Conservation (phyloP, 1,284 basidiomycete species). For the Trichosporon sp. region DNA sequence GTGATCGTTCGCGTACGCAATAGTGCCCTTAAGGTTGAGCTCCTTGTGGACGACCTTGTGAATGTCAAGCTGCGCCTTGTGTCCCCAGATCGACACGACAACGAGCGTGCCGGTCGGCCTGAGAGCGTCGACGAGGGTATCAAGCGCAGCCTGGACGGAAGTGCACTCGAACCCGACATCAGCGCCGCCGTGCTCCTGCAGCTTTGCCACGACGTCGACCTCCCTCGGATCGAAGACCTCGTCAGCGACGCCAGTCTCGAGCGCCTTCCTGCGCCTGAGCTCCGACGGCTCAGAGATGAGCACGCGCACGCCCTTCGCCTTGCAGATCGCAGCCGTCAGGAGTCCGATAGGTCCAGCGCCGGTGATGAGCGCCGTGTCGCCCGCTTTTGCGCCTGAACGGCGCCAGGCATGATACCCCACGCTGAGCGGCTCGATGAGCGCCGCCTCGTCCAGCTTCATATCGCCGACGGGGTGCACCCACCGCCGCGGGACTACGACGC, state of each 20-base stretch:
- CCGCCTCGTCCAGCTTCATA: slow-evolving; percentile 17
- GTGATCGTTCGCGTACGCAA: slow-evolving; percentile 16
- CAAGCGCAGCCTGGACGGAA: slow-evolving; percentile 14
- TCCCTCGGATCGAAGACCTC: slow-evolving; percentile 13
- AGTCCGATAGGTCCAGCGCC: slow-evolving; percentile 19
- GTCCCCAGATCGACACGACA: slow-evolving; percentile 15
- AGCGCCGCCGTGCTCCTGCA: slow-evolving; percentile 5
- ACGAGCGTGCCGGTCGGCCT: slow-evolving; percentile 14
- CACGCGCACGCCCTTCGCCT: slow-evolving; percentile 14
- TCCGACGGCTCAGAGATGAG: slow-evolving; percentile 14
- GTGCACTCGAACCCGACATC: slow-evolving; percentile 20
- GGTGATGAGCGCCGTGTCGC: slow-evolving; percentile 16
- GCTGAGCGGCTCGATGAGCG: slow-evolving; percentile 18
- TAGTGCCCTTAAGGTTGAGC: slow-evolving; percentile 16
- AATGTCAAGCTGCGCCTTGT: slow-evolving; percentile 11
- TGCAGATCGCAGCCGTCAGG: slow-evolving; percentile 17
- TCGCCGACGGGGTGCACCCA: slow-evolving; percentile 20
- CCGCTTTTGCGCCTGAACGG: slow-evolving; percentile 12
- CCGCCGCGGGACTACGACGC: slow-evolving; percentile 16
- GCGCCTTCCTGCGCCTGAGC: slow-evolving; percentile 9
- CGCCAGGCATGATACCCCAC: slow-evolving; percentile 17
- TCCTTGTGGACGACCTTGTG: slow-evolving; percentile 18
- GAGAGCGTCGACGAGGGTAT: slow-evolving; percentile 15
- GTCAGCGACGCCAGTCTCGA: slow-evolving; percentile 12
- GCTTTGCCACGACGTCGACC: slow-evolving; percentile 7